Percentiles rank a stretch among this genome's conserved stretches.
Evolutionary conservation across 805 yeast species (phyloP).

Genomic region (Kregervanrija delftensis): DNA sequence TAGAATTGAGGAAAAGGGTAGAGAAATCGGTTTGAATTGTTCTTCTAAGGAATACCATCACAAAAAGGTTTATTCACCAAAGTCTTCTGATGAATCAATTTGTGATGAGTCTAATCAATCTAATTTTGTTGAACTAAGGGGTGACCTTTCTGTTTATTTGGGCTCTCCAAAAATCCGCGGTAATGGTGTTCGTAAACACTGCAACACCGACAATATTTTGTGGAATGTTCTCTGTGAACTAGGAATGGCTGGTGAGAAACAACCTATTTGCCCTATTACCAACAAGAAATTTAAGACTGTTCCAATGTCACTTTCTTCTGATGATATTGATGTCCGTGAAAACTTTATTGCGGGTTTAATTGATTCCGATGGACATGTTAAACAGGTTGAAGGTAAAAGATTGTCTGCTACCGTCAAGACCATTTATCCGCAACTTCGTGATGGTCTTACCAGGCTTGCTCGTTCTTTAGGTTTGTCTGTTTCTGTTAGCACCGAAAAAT

Average conservation of each 20-base stretch:
- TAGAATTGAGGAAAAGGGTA: constrained; percentile 20
- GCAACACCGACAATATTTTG: constrained; percentile 21
- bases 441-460: constrained; percentile 31
- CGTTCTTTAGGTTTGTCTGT: constrained; percentile 38
- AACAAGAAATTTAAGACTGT: constrained; percentile 19
- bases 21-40: constrained; percentile 19
- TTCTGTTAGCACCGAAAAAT: constrained; percentile 21
- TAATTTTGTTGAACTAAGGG: constrained; percentile 1
- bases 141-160: neutral
- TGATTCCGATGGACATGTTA: constrained; percentile 30
- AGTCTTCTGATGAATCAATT: no score
- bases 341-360: constrained; percentile 37
- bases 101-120: constrained; percentile 2
- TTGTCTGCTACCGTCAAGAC: constrained; percentile 27
- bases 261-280: neutral
- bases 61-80: constrained; percentile 6
- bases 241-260: constrained; percentile 18
- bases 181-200: constrained; percentile 1
- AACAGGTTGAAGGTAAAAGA: neutral
- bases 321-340: constrained; percentile 35
- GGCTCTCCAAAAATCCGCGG: neutral
- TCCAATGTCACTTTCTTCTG: constrained; percentile 30
- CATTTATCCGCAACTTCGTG: constrained; percentile 24
- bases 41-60: constrained; percentile 2
- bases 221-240: constrained; percentile 23